Percentiles rank a stretch among this genome's conserved stretches.
phyloP scores from a whole-genome alignment of 164 flowering plant genomes.

The Buxus sempervirens region DNA sequence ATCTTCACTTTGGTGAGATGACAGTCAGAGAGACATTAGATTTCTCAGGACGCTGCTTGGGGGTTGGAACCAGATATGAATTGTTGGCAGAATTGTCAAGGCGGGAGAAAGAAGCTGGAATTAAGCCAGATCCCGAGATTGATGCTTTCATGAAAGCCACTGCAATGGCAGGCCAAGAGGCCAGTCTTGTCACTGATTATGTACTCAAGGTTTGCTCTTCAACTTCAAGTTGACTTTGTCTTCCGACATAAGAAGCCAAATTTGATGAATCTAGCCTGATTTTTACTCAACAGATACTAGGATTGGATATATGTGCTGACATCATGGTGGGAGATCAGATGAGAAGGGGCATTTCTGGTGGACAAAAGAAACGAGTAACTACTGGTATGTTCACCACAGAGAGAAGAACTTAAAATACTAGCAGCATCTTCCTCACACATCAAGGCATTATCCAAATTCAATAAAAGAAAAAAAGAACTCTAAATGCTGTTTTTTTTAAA shows the following conservation, averaged over 20 bases:
- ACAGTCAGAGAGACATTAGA: conserved; percentile 60
- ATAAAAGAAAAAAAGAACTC: too few relatives aligned
- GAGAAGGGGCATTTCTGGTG: conserved; percentile 67
- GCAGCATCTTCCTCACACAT: not conserved
- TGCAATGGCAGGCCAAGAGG: conserved; percentile 49
- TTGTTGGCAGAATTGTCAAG: conserved; percentile 47
- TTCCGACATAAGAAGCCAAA: not conserved
- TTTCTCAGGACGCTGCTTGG: conserved; percentile 63
- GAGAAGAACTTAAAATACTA: not conserved
- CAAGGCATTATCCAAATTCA: not conserved
- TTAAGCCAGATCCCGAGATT: conserved; percentile 61
- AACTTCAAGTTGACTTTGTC: not conserved
- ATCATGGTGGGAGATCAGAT: conserved; percentile 53
- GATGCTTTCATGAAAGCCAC: conserved; percentile 71
- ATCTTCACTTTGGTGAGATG: conserved; percentile 58
- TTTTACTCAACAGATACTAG: conserved; percentile 38
- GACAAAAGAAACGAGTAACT: conserved; percentile 63
- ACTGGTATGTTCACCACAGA: conserved; percentile 37
- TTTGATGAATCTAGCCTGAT: not conserved
- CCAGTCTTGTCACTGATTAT: conserved; percentile 53
- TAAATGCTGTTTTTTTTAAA: too few relatives aligned
- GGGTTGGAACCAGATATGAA: conserved; percentile 61
- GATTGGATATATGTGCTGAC: conserved; percentile 60
- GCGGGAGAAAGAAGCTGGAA: conserved; percentile 50
- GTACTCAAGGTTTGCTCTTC: conserved; percentile 46